Conservation (phyloP, 129 eudicot genomes). For the Flaveria bidentis region DNA sequence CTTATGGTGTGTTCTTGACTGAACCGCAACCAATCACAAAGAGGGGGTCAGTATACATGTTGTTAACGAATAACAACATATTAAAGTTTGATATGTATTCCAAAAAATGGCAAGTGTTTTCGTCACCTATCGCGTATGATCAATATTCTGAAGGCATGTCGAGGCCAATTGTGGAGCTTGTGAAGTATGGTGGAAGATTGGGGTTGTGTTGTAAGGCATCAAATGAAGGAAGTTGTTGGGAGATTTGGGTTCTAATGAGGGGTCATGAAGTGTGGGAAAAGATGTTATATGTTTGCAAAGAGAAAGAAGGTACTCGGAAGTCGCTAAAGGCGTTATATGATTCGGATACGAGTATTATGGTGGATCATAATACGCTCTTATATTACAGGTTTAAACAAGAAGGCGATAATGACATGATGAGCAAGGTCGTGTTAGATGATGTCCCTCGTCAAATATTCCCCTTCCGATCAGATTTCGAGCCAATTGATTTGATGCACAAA, state of each 20-base stretch:
- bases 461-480: conserved; percentile 18
- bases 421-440: not conserved
- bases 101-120: not conserved
- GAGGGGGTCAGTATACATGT: conserved; percentile 21
- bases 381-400: conserved; percentile 4
- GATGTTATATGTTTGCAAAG: not conserved
- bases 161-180: not conserved
- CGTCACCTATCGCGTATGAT: not conserved
- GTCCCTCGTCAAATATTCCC: not conserved
- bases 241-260: conserved; percentile 9
- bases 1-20: not conserved
- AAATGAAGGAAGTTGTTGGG: not conserved
- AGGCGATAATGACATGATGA: not conserved
- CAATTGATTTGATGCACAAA: not conserved
- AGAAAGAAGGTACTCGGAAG: conserved; percentile 15
- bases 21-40: conserved; percentile 11
- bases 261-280: conserved; percentile 3
- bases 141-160: too few species aligned
- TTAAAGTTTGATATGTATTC: conserved; percentile 14
- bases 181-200: conserved; percentile 20
- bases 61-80: not conserved
- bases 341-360: conserved; percentile 14
- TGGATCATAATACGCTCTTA: not conserved
- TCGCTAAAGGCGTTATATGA: not conserved
- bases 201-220: not conserved